phyloP scores from a whole-genome alignment of 2,329 filamentous ascomycete species.

The Alternaria sp. region DNA sequence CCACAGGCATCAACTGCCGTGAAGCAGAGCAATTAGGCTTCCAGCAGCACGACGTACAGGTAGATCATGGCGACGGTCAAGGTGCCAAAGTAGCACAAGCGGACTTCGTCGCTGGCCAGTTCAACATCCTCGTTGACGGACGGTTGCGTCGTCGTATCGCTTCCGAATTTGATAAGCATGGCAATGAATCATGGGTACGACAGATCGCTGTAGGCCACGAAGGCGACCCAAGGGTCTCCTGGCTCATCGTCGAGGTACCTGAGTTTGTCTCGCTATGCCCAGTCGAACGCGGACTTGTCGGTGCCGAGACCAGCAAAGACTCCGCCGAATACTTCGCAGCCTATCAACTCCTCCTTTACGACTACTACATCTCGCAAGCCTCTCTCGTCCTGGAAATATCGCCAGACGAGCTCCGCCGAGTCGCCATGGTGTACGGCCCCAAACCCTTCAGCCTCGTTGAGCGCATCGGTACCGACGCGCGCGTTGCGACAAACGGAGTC shows the following conservation, averaged over 20 bases:
- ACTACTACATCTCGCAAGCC: slow-evolving; percentile 25
- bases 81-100: slow-evolving; percentile 14
- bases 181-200: slow-evolving; percentile 10
- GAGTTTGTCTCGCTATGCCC: slow-evolving; percentile 6
- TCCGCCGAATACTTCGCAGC: slow-evolving; percentile 22
- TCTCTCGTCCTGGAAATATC: slow-evolving; percentile 20
- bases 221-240: slow-evolving; percentile 5
- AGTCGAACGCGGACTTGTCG: not conserved
- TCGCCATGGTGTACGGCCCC: slow-evolving; percentile 22
- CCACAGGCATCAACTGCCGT: slow-evolving; percentile 14
- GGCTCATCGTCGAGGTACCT: slow-evolving; percentile 11
- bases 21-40: slow-evolving; percentile 25
- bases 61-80: slow-evolving; percentile 24
- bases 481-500: slow-evolving; percentile 20
- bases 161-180: slow-evolving; percentile 9
- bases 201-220: slow-evolving; percentile 11
- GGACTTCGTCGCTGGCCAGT: slow-evolving; percentile 11
- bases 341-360: slow-evolving; percentile 23
- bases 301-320: slow-evolving; percentile 11
- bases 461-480: slow-evolving; percentile 18
- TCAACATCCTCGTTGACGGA: slow-evolving; percentile 11
- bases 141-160: slow-evolving; percentile 11
- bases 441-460: slow-evolving; percentile 26
- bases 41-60: slow-evolving; percentile 20
- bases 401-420: slow-evolving; percentile 18